Percentiles rank a stretch among this genome's conserved stretches.
phyloP scores from a whole-genome alignment of 371 early-diverging fungal genomes.

The Haplosporangium sp. region DNA sequence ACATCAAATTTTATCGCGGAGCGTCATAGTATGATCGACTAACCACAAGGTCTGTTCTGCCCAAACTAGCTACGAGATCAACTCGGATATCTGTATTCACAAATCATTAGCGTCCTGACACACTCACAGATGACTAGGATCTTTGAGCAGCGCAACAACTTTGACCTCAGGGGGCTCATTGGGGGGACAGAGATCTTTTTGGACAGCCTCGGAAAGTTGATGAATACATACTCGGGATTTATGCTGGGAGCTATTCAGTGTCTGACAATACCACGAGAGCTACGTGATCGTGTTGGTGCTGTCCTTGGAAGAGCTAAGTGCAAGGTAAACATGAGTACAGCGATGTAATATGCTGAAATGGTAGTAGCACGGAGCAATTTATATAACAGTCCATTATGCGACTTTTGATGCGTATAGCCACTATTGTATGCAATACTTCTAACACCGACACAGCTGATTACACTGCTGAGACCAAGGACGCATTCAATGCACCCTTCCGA shows the following conservation, averaged over 20 bases:
- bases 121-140: conserved; percentile 83
- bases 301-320: conserved; percentile 68
- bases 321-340: conserved; percentile 56
- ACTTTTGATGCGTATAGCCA: conserved; percentile 47
- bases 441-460: conserved; percentile 80
- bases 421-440: conserved; percentile 84
- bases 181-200: conserved; percentile 88
- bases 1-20: neutral
- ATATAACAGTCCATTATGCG: too few species aligned
- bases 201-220: conserved; percentile 79
- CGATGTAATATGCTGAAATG: neutral
- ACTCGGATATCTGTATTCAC: conserved; percentile 83
- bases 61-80: conserved; percentile 78
- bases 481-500: conserved; percentile 88
- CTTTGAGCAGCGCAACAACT: conserved; percentile 89
- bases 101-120: conserved; percentile 89
- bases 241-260: conserved; percentile 85
- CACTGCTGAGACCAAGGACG: conserved; percentile 79
- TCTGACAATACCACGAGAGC: conserved; percentile 71
- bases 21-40: neutral
- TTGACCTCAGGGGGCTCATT: conserved; percentile 81
- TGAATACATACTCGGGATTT: conserved; percentile 79
- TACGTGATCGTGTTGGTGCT: conserved; percentile 74
- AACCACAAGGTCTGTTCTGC: neutral
- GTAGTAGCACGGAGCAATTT: too few species aligned